Evolutionary conservation across 345 rosid species (phyloP), one percentile per base, ranked within the genome.

Genomic region (Toxicodendron radicans): DNA sequence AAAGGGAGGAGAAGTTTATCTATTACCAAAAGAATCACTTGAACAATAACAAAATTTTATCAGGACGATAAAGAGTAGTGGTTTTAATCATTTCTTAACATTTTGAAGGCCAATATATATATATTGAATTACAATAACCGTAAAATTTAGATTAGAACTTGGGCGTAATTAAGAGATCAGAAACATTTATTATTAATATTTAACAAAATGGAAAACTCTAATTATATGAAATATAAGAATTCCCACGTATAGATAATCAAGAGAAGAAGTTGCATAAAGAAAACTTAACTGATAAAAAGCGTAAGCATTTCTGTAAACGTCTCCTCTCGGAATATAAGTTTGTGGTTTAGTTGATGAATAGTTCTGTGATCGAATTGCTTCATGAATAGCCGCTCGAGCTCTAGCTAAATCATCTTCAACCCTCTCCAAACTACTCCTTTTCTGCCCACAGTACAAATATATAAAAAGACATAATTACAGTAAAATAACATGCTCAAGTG

Each of bases 261-360:
- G 30, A 7, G 2, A 9, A 7, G 8, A 51, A 32, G 4, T 11
- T 33, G 10, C 3, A 2, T 38, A 13, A n/a, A 52, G 53, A 73
- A 48, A 70, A 76, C 89, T 76, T 76, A 86, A 85, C 92, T 84
- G 91, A 73, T 87, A 87, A 80, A 90, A 88, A 54, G 91, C 87
- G 27, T 78, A 81, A 16, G 86, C 70, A 72, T 90, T 88, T 73
- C 89, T 76, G 77, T 90, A 88, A 41, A 84, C 76, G 53, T 60
- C 63, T 53, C 90, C 89, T 78, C 78, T 84, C 65, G 91, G 92
- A 45, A 85, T 14, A 76, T 82, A 85, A 12, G 60, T 32, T 62
- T 82, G 80, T 17, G 84, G 65, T 10, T 78, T 75, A 18, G 80
- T 75, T 10, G 87, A 81, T 17, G 80, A 58, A 70, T 72, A 80